These are phyloP conservation scores for Lotus japonicus DNA, from an alignment of 306 rosid species.

Conservation along the genomic window DNA sequence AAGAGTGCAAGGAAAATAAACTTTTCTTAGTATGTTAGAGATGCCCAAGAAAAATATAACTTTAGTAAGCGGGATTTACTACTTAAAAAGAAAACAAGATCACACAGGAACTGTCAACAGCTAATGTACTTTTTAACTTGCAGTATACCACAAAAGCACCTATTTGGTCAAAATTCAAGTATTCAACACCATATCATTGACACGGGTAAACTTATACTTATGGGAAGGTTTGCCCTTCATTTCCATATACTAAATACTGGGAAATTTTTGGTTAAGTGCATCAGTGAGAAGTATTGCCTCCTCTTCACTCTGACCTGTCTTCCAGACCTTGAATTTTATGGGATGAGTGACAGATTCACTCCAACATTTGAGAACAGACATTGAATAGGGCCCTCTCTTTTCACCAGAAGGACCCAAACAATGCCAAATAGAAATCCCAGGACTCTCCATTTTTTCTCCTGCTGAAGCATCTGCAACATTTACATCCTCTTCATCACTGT, in stretches of 20 bases:
- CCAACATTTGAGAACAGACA: slow-evolving; percentile 50
- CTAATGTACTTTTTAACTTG: too few relatives aligned
- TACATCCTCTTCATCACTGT: slow-evolving; percentile 19
- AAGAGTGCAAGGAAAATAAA: not conserved
- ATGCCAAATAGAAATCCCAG: slow-evolving; percentile 30
- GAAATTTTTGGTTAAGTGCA: slow-evolving; percentile 31
- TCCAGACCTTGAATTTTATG: slow-evolving; percentile 55
- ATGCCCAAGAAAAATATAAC: not conserved
- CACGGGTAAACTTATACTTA: too few relatives aligned
- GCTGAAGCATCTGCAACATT: not conserved
- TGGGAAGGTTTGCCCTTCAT: too few relatives aligned
- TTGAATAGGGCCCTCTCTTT: slow-evolving; percentile 43
- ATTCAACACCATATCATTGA: not conserved
- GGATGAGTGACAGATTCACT: slow-evolving; percentile 15
- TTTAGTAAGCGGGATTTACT: not conserved
- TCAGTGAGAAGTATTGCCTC: slow-evolving; percentile 46
- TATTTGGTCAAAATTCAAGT: too few relatives aligned
- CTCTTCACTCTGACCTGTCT: slow-evolving; percentile 45
- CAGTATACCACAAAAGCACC: too few relatives aligned
- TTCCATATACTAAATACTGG: not conserved
- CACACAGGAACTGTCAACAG: not conserved
- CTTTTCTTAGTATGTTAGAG: not conserved
- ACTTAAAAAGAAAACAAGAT: not conserved
- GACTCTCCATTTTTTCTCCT: slow-evolving; percentile 24
- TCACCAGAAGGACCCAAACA: slow-evolving; percentile 43